These are phyloP conservation scores for Prosopis cineraria DNA, from an alignment of 306 rosid species.

Conservation along the genomic window DNA sequence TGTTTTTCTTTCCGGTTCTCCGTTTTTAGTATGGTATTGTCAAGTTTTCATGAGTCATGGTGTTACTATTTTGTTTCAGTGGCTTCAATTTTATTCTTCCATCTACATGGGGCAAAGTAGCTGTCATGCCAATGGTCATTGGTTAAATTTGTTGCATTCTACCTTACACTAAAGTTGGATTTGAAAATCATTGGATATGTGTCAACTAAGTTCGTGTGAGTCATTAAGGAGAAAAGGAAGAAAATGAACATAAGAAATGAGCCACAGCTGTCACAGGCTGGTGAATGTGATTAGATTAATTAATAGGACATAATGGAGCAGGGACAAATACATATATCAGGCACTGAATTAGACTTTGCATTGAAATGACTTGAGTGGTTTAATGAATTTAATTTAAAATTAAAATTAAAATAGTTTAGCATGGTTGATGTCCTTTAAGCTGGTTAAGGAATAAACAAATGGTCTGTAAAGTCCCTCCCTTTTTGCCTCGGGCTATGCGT, in stretches of 20 bases:
- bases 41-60: background rate
- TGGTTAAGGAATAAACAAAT: background rate
- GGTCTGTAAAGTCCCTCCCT: conserved; percentile 1
- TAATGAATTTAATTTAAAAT: background rate
- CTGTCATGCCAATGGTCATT: conserved; percentile 6
- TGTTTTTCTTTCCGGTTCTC: conserved; percentile 9
- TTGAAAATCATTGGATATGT: conserved; percentile 11
- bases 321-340: background rate
- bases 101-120: background rate
- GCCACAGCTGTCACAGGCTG: background rate
- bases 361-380: background rate
- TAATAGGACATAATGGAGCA: background rate
- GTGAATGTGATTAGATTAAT: background rate
- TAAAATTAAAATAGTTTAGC: background rate
- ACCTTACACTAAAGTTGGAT: conserved; percentile 11
- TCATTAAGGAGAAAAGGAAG: background rate
- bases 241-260: background rate
- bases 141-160: conserved; percentile 12
- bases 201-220: conserved; percentile 16
- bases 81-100: conserved; percentile 25
- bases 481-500: background rate
- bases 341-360: too few relatives aligned
- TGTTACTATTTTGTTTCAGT: conserved; percentile 1
- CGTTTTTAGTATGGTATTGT: background rate
- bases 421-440: background rate